Base-by-base conservation (phyloP, 495 filamentous ascomycete genomes). In the Penicillium fimorum region DNA sequence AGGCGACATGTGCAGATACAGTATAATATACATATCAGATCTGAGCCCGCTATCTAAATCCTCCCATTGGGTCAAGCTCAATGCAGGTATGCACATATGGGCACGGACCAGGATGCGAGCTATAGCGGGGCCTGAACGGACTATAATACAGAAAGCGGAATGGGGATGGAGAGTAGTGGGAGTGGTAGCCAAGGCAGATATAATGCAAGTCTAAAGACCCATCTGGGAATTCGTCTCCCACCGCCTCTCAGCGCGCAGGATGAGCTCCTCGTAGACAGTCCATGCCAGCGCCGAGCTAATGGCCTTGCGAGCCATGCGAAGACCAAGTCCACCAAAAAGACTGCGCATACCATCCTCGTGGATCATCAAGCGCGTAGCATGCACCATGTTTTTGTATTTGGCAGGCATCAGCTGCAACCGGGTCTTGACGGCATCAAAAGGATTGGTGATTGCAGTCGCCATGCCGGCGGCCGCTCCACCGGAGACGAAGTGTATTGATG, bases 401-500 rank as follows among this genome's bases (percentile, higher is more conserved):
- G 75, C 80, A 22, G 94, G 94, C 75, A 92, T 85, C 17, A 99
- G 80, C 78, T 99, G 94, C 56, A 98, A 81, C 47, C 94, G 77
- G 15, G 94, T 98, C 80, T 98, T 98, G 69, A 97, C 84, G 4
- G 91, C 89, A 74, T 98, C 94, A 60, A 97, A 97, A 2, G 94
- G 94, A 71, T 98, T 98, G 20, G 94, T 96, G 48, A 96, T 79
- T 11, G 87, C 84, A 4, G 91, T 96, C 9, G 90, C 92, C 13
- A 92, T 71, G 11, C 86, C 87, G 20, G 89, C 92, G 25, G 92
- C 93, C 3, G 90, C 64, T 1, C 86, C 83, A 7, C 90, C 92
- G 2, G 89, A 91, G 1, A 81, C 73, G 58, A 96, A 96, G 63
- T 98, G 96, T 59, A 98, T 89, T 0, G 81, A 79, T 0, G 87